Percentiles rank a stretch among this genome's conserved stretches.
Evolutionary conservation across 192 early-diverging fungal species (phyloP).

Genomic region (Coemansia sp.): DNA sequence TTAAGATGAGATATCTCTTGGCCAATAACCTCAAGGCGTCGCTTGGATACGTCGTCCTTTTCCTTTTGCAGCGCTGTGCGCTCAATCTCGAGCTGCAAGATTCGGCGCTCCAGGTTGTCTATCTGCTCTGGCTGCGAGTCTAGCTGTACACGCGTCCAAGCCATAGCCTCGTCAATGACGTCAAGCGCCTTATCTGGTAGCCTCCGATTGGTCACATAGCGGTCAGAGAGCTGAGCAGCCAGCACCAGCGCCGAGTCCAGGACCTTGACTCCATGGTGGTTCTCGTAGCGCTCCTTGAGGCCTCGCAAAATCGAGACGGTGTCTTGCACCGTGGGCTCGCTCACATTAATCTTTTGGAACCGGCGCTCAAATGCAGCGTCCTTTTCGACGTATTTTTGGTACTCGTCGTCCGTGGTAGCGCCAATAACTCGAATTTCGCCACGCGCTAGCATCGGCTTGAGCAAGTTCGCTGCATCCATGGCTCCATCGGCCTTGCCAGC

Average conservation of each 20-base stretch:
- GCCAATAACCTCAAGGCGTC: conserved; percentile 73
- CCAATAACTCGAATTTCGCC: conserved; percentile 95
- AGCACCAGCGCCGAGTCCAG: conserved; percentile 69
- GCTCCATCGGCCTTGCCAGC: conserved; percentile 88
- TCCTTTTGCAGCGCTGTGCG: conserved; percentile 91
- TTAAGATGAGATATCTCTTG: conserved; percentile 79
- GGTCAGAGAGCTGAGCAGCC: conserved; percentile 68
- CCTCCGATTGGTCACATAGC: conserved; percentile 78
- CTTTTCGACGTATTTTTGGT: conserved; percentile 89
- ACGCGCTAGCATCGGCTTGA: conserved; percentile 98
- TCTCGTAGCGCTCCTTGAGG: conserved; percentile 74
- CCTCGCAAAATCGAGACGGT: conserved; percentile 81
- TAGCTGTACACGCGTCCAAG: conserved; percentile 91
- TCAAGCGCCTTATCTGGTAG: conserved; percentile 82
- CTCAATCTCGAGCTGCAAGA: conserved; percentile 94
- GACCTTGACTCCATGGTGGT: conserved; percentile 72
- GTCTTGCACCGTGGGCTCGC: conserved; percentile 70
- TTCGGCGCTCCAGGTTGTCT: conserved; percentile 89
- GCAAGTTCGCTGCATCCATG: conserved; percentile 95
- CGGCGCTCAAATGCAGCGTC: conserved; percentile 81
- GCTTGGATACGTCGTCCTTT: conserved; percentile 78
- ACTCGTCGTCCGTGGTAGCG: conserved; percentile 94
- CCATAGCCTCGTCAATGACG: conserved; percentile 93
- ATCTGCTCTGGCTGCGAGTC: conserved; percentile 97
- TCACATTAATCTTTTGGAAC: conserved; percentile 73